These are phyloP conservation scores for Claviceps arundinis DNA, from an alignment of 2,329 filamentous ascomycete species.

Conservation along the genomic window DNA sequence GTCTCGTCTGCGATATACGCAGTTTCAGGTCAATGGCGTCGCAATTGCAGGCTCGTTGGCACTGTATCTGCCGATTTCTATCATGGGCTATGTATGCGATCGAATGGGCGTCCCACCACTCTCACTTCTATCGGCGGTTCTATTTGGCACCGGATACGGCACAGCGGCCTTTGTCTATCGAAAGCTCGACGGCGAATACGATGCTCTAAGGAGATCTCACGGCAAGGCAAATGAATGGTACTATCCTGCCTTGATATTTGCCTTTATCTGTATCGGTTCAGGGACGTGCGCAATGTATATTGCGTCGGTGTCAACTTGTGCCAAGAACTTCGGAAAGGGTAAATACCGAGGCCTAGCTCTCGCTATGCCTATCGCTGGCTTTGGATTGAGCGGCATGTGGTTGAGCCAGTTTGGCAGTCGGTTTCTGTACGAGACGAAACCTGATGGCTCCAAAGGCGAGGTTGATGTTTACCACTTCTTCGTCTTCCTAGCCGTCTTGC, in stretches of 20 bases:
- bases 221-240: constrained; percentile 45
- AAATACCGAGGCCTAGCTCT: constrained; percentile 80
- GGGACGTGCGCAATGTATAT: constrained; percentile 86
- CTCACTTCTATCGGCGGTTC: constrained; percentile 53
- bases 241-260: constrained; percentile 70
- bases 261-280: constrained; percentile 71
- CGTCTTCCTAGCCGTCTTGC: constrained; percentile 63
- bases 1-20: constrained; percentile 71
- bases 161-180: constrained; percentile 69
- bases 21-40: constrained; percentile 83
- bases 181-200: constrained; percentile 34
- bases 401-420: constrained; percentile 76
- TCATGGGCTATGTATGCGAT: constrained; percentile 87
- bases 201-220: constrained; percentile 18
- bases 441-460: constrained; percentile 50
- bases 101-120: constrained; percentile 69
- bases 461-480: constrained; percentile 78
- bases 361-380: constrained; percentile 80
- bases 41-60: constrained; percentile 77
- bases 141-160: constrained; percentile 74
- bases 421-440: constrained; percentile 55
- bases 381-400: constrained; percentile 93
- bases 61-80: constrained; percentile 81
- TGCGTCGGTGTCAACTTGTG: constrained; percentile 81
- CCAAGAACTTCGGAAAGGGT: constrained; percentile 92